A percentile compares a stretch with the other conserved stretches of the same genome.
phyloP scores from a whole-genome alignment of 495 filamentous ascomycete species.

The Aspergillus steynii region DNA sequence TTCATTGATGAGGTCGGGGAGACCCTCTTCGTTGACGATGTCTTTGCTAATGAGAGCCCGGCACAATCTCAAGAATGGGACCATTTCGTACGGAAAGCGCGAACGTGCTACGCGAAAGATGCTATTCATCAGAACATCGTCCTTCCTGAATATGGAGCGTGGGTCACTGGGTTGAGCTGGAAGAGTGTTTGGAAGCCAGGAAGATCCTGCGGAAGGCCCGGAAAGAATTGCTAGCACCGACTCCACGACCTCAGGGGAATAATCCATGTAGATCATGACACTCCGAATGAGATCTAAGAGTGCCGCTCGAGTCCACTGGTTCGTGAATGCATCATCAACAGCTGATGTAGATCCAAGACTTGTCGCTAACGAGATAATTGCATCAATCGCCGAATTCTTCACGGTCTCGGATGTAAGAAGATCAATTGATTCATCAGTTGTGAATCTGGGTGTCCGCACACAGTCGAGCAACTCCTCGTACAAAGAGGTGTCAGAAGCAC shows the following conservation, averaged over 20 bases:
- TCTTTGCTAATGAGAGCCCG: slow-evolving; percentile 50
- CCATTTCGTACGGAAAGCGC: slow-evolving; percentile 83
- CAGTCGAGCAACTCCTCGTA: slow-evolving; percentile 55
- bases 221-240: slow-evolving; percentile 61
- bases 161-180: slow-evolving; percentile 44
- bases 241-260: slow-evolving; percentile 64
- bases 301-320: slow-evolving; percentile 50
- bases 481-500: slow-evolving; percentile 38
- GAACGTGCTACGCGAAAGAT: slow-evolving; percentile 63
- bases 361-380: slow-evolving; percentile 58
- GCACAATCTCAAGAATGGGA: slow-evolving; percentile 73
- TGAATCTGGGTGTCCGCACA: slow-evolving; percentile 36
- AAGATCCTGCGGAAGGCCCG: slow-evolving; percentile 27
- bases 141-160: slow-evolving; percentile 53
- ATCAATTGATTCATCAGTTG: slow-evolving; percentile 47
- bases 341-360: slow-evolving; percentile 38
- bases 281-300: slow-evolving; percentile 67
- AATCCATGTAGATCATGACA: slow-evolving; percentile 58
- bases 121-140: slow-evolving; percentile 52
- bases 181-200: slow-evolving; percentile 32
- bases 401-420: slow-evolving; percentile 54
- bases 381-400: slow-evolving; percentile 58
- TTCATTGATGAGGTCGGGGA: slow-evolving; percentile 51
- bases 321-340: slow-evolving; percentile 40
- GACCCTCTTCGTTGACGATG: slow-evolving; percentile 47